These are phyloP conservation scores for Puccinia novopanici DNA, from an alignment of 1,284 basidiomycete genomes.

Conservation along the genomic window DNA sequence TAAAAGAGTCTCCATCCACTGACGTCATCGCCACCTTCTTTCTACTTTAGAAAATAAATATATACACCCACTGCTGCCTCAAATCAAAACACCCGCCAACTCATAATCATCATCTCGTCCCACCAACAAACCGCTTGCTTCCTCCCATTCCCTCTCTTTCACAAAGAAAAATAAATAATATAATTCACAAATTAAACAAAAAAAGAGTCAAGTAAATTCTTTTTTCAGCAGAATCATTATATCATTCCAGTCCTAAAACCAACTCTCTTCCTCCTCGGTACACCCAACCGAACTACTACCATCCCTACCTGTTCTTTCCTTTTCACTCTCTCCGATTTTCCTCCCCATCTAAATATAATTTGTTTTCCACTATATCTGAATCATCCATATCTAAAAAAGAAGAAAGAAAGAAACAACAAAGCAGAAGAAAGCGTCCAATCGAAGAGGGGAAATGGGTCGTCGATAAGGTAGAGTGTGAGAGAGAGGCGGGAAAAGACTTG, in stretches of 20 bases:
- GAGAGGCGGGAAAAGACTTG: too few relatives aligned
- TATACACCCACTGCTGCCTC: not conserved
- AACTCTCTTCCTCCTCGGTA: not conserved
- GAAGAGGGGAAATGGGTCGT: too few relatives aligned
- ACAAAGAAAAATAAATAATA: too few relatives aligned
- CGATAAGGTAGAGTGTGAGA: too few relatives aligned
- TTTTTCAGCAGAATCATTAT: too few relatives aligned
- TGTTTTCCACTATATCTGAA: too few relatives aligned
- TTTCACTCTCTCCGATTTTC: not conserved
- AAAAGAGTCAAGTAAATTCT: too few relatives aligned
- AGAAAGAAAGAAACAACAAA: too few relatives aligned
- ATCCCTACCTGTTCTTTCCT: not conserved
- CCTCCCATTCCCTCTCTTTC: too few relatives aligned
- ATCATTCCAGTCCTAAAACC: not conserved
- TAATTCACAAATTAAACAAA: too few relatives aligned
- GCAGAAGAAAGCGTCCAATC: too few relatives aligned
- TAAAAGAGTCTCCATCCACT: conserved; percentile 5
- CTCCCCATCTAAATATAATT: not conserved
- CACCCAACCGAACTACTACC: not conserved
- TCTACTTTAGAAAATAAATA: not conserved
- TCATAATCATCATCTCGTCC: not conserved
- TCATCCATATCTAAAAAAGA: too few relatives aligned
- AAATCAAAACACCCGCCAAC: not conserved
- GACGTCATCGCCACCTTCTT: not conserved
- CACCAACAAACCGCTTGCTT: not conserved